phyloP scores from a whole-genome alignment of 2,329 filamentous ascomycete genomes.

The Pseudogymnoascus verrucosus region DNA sequence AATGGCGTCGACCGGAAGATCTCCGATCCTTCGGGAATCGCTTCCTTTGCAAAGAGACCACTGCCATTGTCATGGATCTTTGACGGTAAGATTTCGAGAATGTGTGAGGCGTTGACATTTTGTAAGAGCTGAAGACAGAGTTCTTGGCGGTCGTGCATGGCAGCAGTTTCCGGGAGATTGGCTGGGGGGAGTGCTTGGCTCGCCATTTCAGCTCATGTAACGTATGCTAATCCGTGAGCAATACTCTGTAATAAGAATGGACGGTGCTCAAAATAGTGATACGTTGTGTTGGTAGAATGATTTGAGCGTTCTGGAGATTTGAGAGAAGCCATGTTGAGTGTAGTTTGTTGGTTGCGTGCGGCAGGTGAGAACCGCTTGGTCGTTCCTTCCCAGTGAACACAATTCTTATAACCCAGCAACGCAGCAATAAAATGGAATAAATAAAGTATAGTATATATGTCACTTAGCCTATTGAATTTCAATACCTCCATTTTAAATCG shows the following conservation, averaged over 20 bases:
- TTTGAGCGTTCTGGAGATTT: neutral
- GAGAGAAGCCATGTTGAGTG: neutral
- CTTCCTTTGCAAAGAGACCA: neutral
- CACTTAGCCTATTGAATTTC: neutral
- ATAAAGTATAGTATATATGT: neutral
- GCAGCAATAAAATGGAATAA: neutral
- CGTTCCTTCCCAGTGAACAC: neutral
- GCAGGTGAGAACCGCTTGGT: neutral
- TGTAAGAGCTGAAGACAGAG: neutral
- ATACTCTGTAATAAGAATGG: neutral
- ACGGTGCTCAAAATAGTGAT: neutral
- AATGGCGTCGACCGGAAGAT: neutral
- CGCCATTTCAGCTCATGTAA: neutral
- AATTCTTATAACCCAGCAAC: neutral
- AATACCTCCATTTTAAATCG: neutral
- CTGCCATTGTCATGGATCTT: neutral
- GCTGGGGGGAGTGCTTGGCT: too few relatives aligned
- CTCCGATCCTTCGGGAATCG: neutral
- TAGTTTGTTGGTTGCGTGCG: neutral
- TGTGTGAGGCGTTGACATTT: neutral
- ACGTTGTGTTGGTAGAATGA: neutral
- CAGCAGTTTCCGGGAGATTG: neutral
- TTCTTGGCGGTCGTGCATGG: neutral
- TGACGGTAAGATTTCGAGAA: neutral
- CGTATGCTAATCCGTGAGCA: neutral